Percentiles rank a stretch among this genome's conserved stretches.
phyloP scores from a whole-genome alignment of 208 protist genomes.

The Tritrichomonas musculus region DNA sequence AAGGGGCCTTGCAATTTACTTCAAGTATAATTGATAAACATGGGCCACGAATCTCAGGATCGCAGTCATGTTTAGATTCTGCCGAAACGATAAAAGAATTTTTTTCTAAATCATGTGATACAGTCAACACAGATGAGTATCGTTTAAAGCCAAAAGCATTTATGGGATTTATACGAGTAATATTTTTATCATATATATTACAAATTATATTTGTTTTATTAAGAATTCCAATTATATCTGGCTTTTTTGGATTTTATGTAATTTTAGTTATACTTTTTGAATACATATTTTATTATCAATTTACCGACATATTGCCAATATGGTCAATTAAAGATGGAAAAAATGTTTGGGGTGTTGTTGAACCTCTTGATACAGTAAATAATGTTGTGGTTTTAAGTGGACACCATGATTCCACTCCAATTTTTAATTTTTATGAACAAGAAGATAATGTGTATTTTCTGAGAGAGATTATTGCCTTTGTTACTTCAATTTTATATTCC shows the following conservation, averaged over 20 bases:
- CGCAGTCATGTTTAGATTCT: neutral
- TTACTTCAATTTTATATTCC: neutral
- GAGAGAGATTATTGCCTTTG: neutral
- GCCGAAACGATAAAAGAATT: neutral
- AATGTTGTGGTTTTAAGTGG: neutral
- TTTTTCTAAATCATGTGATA: neutral
- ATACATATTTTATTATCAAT: neutral
- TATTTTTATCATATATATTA: neutral
- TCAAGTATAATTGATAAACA: neutral
- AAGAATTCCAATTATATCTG: neutral
- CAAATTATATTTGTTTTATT: neutral
- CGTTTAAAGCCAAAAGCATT: neutral
- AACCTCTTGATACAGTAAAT: neutral
- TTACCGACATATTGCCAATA: neutral
- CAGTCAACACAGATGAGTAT: neutral
- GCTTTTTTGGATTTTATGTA: neutral
- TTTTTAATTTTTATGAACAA: neutral
- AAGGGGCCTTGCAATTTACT: neutral
- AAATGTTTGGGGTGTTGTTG: constrained; percentile 4
- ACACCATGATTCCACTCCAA: neutral
- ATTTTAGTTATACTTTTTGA: neutral
- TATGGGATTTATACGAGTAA: neutral
- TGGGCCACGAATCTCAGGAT: neutral
- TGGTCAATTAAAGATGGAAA: neutral
- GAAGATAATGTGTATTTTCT: neutral